A percentile compares a stretch with the other conserved stretches of the same genome.
phyloP scores from a whole-genome alignment of 108 stramenopile species.

The Epithemia pelagica region DNA sequence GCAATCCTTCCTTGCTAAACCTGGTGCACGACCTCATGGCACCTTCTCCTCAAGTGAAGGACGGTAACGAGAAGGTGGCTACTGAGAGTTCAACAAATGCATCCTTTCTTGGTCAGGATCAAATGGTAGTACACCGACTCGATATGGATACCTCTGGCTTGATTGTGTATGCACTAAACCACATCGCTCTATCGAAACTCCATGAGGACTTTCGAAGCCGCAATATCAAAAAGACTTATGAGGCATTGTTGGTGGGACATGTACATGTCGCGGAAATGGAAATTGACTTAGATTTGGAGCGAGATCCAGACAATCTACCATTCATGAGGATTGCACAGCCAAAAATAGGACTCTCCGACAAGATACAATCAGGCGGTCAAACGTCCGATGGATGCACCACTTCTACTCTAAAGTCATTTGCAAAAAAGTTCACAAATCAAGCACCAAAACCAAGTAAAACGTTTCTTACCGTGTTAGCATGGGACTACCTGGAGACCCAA shows the following conservation, averaged over 20 bases:
- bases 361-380: background rate
- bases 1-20: constrained; percentile 54
- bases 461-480: constrained; percentile 34
- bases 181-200: constrained; percentile 38
- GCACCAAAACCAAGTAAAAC: constrained; percentile 53
- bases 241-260: constrained; percentile 39
- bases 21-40: constrained; percentile 39
- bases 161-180: constrained; percentile 54
- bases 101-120: constrained; percentile 32
- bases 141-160: constrained; percentile 80
- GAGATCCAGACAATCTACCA: constrained; percentile 67
- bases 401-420: background rate
- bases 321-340: constrained; percentile 65
- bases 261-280: constrained; percentile 32
- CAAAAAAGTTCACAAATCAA: constrained; percentile 47
- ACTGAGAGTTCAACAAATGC: background rate
- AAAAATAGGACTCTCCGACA: constrained; percentile 1
- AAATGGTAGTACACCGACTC: constrained; percentile 71
- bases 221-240: constrained; percentile 35
- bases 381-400: background rate
- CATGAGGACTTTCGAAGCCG: constrained; percentile 53
- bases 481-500: constrained; percentile 22
- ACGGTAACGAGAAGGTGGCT: background rate
- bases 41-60: background rate
- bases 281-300: constrained; percentile 60